phyloP scores from a whole-genome alignment of 768 basidiomycete species.

The Tricholoma bakamatsutake region DNA sequence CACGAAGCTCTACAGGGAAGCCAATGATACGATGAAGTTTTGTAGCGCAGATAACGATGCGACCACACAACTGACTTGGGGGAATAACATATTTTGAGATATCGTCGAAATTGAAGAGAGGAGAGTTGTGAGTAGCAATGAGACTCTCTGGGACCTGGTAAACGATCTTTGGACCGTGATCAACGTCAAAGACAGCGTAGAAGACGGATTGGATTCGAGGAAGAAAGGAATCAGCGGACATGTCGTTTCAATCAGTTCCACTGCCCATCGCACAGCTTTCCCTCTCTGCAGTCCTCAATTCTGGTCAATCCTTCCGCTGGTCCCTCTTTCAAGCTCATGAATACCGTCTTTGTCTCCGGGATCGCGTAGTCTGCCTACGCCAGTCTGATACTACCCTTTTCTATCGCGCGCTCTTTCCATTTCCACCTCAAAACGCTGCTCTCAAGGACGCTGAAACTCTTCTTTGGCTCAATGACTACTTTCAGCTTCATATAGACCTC shows the following conservation, averaged over 20 bases:
- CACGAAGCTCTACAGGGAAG: constrained; percentile 77
- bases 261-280: constrained; percentile 65
- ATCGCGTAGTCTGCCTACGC: constrained; percentile 79
- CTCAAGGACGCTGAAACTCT: constrained; percentile 59
- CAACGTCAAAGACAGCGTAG: constrained; percentile 87
- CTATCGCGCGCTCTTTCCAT: constrained; percentile 68
- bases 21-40: constrained; percentile 83
- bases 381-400: constrained; percentile 63
- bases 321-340: constrained; percentile 47
- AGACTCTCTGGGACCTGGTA: constrained; percentile 94
- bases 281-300: constrained; percentile 72
- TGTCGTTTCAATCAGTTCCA: constrained; percentile 49
- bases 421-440: constrained; percentile 26
- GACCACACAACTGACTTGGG: constrained; percentile 74
- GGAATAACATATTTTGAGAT: constrained; percentile 96
- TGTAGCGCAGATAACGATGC: constrained; percentile 83
- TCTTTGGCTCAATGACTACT: constrained; percentile 78
- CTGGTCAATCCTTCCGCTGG: constrained; percentile 89
- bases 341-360: constrained; percentile 73
- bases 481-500: constrained; percentile 79
- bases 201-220: constrained; percentile 85
- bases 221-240: constrained; percentile 52
- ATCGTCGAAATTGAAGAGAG: constrained; percentile 83
- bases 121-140: constrained; percentile 48
- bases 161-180: constrained; percentile 82